These are phyloP conservation scores for Candida railenensis DNA, from an alignment of 805 yeast genomes.

Conservation along the genomic window DNA sequence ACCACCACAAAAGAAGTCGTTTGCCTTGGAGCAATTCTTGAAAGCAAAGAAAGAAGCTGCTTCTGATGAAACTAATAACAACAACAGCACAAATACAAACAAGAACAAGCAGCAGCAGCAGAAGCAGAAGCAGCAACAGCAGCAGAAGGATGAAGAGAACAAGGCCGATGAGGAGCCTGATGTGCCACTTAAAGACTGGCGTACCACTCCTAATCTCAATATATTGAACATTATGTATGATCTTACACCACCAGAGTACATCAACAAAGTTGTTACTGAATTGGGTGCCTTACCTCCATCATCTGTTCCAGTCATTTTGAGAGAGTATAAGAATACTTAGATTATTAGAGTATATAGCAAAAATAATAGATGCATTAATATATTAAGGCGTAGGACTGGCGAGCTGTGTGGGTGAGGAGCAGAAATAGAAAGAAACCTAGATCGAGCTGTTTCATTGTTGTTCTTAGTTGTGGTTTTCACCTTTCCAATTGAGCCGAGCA, in stretches of 20 bases:
- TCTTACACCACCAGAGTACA: constrained; percentile 89
- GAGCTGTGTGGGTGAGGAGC: too few species aligned
- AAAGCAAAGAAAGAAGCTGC: constrained; percentile 37
- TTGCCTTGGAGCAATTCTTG: constrained; percentile 64
- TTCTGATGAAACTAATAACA: constrained; percentile 17
- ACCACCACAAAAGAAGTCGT: constrained; percentile 56
- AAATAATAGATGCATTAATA: background rate
- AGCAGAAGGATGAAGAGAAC: constrained; percentile 15
- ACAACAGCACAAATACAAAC: background rate
- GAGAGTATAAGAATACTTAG: constrained; percentile 73
- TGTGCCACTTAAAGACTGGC: constrained; percentile 62
- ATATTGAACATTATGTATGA: constrained; percentile 88
- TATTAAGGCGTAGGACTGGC: too few species aligned
- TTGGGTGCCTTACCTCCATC: constrained; percentile 96
- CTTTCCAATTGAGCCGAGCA: too few species aligned
- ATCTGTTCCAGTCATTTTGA: constrained; percentile 94
- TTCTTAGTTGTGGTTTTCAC: too few species aligned
- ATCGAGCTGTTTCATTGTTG: too few species aligned
- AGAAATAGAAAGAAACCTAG: too few species aligned
- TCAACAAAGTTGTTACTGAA: constrained; percentile 93
- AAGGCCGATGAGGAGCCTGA: constrained; percentile 16
- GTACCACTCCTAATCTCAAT: constrained; percentile 58
- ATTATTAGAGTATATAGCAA: background rate
- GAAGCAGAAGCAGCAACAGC: constrained; percentile 4
- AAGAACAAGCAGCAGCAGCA: constrained; percentile 4